A percentile compares a stretch with the other conserved stretches of the same genome.
phyloP scores from a whole-genome alignment of 2,329 filamentous ascomycete species.

The Ophiosphaerella korrae region DNA sequence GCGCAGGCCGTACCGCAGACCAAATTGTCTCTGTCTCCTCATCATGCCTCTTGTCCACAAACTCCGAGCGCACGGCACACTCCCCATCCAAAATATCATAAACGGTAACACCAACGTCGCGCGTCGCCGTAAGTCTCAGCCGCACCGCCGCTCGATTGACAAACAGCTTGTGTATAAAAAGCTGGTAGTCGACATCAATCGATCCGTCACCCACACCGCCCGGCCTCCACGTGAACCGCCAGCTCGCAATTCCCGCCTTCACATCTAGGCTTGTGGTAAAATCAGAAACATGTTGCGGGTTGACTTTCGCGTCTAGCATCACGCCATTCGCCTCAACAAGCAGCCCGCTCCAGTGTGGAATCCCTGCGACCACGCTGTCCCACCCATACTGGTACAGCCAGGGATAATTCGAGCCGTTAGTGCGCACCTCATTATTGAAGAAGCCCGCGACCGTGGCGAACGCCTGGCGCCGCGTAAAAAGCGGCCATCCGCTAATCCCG shows the following conservation, averaged over 20 bases:
- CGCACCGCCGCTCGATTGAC: slow-evolving; percentile 67
- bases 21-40: slow-evolving; percentile 61
- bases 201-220: slow-evolving; percentile 45
- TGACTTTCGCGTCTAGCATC: slow-evolving; percentile 65
- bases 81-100: slow-evolving; percentile 72
- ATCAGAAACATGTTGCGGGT: slow-evolving; percentile 62
- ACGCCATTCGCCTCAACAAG: slow-evolving; percentile 60
- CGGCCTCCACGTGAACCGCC: slow-evolving; percentile 71
- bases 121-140: slow-evolving; percentile 62
- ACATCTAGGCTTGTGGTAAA: slow-evolving; percentile 68
- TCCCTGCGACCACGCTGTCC: slow-evolving; percentile 72
- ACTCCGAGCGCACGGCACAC: slow-evolving; percentile 68
- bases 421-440: slow-evolving; percentile 64
- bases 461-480: slow-evolving; percentile 66
- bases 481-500: slow-evolving; percentile 69
- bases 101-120: slow-evolving; percentile 61
- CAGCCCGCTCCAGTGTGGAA: slow-evolving; percentile 71
- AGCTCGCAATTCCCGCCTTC: slow-evolving; percentile 65
- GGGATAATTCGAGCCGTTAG: slow-evolving; percentile 66
- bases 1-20: slow-evolving; percentile 67
- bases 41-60: slow-evolving; percentile 62
- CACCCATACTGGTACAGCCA: slow-evolving; percentile 73
- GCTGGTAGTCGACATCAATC: slow-evolving; percentile 67
- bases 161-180: slow-evolving; percentile 68
- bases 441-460: slow-evolving; percentile 73